A percentile compares a stretch with the other conserved stretches of the same genome.
Evolutionary conservation across 345 rosid genomes (phyloP).

Genomic region (Dovyalis caffra): DNA sequence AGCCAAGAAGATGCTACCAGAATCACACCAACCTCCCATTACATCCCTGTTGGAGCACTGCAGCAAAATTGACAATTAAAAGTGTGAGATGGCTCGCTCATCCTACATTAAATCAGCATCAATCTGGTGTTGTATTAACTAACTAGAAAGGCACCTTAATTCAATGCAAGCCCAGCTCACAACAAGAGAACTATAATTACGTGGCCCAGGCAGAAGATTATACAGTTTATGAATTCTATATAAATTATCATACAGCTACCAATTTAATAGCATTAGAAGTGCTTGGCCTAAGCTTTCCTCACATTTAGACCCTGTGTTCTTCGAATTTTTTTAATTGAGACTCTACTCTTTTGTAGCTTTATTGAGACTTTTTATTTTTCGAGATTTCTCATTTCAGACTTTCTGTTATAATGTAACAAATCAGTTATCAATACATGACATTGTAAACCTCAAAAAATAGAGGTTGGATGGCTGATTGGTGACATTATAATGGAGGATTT

Average conservation of each 20-base stretch:
- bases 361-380: no score
- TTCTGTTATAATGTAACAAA: no score
- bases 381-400: no score
- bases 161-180: background rate
- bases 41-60: constrained; percentile 56
- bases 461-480: no score
- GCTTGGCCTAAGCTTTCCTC: no score
- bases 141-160: background rate
- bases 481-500: no score
- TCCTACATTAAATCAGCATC: background rate
- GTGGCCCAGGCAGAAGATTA: background rate
- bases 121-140: constrained; percentile 8
- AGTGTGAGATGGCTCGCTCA: constrained; percentile 14
- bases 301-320: no score
- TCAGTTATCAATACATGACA: no score
- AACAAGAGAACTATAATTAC: background rate
- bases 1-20: constrained; percentile 59
- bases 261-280: background rate
- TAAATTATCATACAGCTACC: no score
- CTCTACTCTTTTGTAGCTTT: no score
- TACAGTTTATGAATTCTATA: background rate
- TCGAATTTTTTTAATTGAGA: no score
- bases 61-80: constrained; percentile 27
- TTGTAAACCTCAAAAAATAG: no score
- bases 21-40: constrained; percentile 71